Base-by-base conservation (phyloP, 1,139 yeast species). In the Yamadazyma atmosphaerica region DNA sequence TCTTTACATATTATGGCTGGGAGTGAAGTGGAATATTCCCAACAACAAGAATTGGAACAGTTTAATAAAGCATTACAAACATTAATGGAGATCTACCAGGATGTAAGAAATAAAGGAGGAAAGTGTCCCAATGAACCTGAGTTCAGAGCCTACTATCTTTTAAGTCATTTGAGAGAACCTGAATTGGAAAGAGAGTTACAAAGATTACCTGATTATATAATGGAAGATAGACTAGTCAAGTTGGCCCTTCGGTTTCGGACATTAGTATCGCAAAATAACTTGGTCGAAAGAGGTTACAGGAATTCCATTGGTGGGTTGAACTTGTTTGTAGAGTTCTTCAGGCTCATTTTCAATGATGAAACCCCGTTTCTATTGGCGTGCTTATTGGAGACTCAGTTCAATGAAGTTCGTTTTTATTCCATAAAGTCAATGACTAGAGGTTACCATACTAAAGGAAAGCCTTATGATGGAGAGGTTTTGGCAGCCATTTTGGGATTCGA, bases 21-120 rank as follows among this genome's bases (percentile, higher is more conserved):
- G 18, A 70, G 79, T 29, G 74, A 79, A n/a, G 68, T 72, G 4
- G 96, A 88, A 43, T 89, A 84, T 56, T 89, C 96, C 6, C 87
- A 86, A 51, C 98, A 94, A 58, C 98, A 92, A 58, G 98, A 94
- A 61, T 58, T 92, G 26, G 98, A 94, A 58, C 98, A 94, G 58
- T 77, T 92, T 55, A 89, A 88, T 56, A 94, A 94, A 56, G 87
- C 97, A 0, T 61, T 94, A 32, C 96, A 92, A 54, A 86, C 98
- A 0, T 68, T 94, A 28, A 77, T 87, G 13, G 97, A 94, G 57
- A 86, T 89, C 52, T 94, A 94, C 54, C 80, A 81, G 40, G 96
- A 87, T 51, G 83, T 85, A 8, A 67, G 95, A 34, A 76, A 81
- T 29, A 74, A 77, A 44, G 92, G 89, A 1, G 81, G 87, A 0